Evolutionary conservation across 1,284 basidiomycete genomes (phyloP), one percentile per base, ranked within the genome.

Genomic region (Fereydounia khargensis): DNA sequence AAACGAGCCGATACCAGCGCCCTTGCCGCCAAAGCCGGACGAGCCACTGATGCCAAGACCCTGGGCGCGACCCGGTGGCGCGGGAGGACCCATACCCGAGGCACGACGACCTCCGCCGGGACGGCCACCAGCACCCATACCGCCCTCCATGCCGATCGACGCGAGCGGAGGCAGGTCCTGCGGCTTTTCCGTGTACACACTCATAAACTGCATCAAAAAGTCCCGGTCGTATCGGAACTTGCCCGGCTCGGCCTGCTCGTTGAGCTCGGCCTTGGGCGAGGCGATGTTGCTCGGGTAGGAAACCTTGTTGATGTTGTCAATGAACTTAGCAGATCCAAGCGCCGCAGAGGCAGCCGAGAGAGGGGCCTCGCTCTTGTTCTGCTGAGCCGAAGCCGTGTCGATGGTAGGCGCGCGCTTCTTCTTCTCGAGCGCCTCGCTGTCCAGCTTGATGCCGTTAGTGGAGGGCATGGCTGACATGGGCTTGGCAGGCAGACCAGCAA

Each of bases 191-290:
- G 86, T 89, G 81, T 91, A 98, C 46, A 95, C 80, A 30, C 80
- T 80, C 90, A 96, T 95, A 80, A 98, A 99, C 76, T 99, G 95
- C 58, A 99, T 79, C 23, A 98, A 82, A 84, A 98, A 98, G 34
- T 94, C 90, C 38, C 94, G 90, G 78, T 97, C 91, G 77, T 98
- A 98, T 68, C 92, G 86, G 82, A 91, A 96, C 78, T 91, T 94
- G 68, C 92, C 91, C 69, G 87, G 86, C 50, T 78, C 73, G 14
- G 86, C 86, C 51, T 86, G 84, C 49, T 83, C 80, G 77, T 96
- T 97, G 66, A 97, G 85, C 68, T 90, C 88, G 7, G 86, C 78
- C 63, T 83, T 84, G 3, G 92, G 94, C 55, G 91, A 89, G 76
- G 82, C 82, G 75, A 92, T 83, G 35, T 87, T 84, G 47, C 85